Evolutionary conservation across 2,329 filamentous ascomycete species (phyloP).

Genomic region (Verticillium zaregamsianum): DNA sequence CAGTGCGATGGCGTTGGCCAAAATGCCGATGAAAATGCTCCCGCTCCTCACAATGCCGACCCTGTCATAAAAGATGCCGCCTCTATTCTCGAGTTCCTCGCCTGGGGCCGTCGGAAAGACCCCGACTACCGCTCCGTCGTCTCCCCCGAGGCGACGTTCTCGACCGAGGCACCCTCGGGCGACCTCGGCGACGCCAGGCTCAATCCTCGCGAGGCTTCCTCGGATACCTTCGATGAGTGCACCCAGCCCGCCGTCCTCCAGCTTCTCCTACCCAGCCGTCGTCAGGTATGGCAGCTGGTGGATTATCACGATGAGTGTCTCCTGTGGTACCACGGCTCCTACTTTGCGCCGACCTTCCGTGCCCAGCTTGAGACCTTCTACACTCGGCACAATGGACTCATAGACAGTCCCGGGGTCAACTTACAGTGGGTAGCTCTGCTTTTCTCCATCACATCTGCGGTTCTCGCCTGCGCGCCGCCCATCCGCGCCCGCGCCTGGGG

Average conservation of each 20-base stretch:
- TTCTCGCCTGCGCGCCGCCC: conserved; percentile 34
- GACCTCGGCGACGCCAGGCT: conserved; percentile 5
- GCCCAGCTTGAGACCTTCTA: conserved; percentile 32
- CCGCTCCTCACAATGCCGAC: conserved; percentile 10
- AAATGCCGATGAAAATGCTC: neutral
- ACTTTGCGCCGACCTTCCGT: conserved; percentile 26
- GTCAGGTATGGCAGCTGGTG: conserved; percentile 16
- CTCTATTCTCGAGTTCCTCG: conserved; percentile 42
- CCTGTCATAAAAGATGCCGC: conserved; percentile 33
- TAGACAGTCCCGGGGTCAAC: conserved; percentile 26
- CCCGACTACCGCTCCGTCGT: conserved; percentile 15
- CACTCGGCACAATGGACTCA: conserved; percentile 23
- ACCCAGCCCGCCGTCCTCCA: conserved; percentile 14
- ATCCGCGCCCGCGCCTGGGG: conserved; percentile 34
- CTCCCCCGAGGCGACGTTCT: conserved; percentile 14
- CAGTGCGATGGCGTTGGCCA: neutral
- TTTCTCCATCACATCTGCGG: conserved; percentile 37
- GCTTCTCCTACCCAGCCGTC: conserved; percentile 15
- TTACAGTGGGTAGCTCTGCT: conserved; percentile 42
- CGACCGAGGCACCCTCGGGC: neutral
- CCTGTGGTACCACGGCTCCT: conserved; percentile 20
- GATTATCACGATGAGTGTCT: conserved; percentile 17
- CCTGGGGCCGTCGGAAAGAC: conserved; percentile 43
- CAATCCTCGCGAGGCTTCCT: neutral
- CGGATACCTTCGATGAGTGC: conserved; percentile 6